phyloP scores from a whole-genome alignment of 1,284 basidiomycete species.

The Entoloma clypeatum region DNA sequence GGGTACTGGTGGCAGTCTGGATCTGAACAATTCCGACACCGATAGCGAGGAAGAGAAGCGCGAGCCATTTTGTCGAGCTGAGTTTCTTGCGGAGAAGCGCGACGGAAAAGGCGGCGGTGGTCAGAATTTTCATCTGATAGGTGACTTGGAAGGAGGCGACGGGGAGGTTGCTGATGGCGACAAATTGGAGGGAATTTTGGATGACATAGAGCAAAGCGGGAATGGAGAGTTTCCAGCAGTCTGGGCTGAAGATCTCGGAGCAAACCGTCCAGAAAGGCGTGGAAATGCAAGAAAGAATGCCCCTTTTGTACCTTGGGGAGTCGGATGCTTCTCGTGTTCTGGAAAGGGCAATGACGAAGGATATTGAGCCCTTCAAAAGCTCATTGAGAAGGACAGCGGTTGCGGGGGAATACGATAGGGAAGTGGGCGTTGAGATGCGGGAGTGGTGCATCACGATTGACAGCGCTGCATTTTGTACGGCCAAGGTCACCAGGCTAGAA shows the following conservation, averaged over 20 bases:
- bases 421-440: conserved; percentile 75
- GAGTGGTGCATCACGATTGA: conserved; percentile 98
- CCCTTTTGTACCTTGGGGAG: conserved; percentile 38
- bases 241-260: conserved; percentile 54
- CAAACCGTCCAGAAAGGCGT: conserved; percentile 53
- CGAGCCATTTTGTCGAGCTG: conserved; percentile 75
- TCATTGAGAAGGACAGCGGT: conserved; percentile 93
- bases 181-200: conserved; percentile 94
- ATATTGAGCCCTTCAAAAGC: conserved; percentile 89
- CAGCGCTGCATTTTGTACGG: conserved; percentile 93
- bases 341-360: conserved; percentile 67
- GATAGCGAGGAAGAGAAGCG: conserved; percentile 80
- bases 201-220: conserved; percentile 95
- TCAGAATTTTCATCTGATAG: conserved; percentile 98
- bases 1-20: conserved; percentile 49
- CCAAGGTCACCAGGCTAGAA: conserved; percentile 84
- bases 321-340: conserved; percentile 39
- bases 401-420: conserved; percentile 85
- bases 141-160: conserved; percentile 95
- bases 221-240: conserved; percentile 96
- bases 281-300: conserved; percentile 33
- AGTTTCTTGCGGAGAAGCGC: conserved; percentile 82
- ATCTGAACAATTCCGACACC: conserved; percentile 95
- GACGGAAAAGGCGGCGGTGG: conserved; percentile 93
- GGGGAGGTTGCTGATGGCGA: conserved; percentile 87